Base-by-base conservation (phyloP, 1,139 yeast species). In the Kodamaea derodonti region DNA sequence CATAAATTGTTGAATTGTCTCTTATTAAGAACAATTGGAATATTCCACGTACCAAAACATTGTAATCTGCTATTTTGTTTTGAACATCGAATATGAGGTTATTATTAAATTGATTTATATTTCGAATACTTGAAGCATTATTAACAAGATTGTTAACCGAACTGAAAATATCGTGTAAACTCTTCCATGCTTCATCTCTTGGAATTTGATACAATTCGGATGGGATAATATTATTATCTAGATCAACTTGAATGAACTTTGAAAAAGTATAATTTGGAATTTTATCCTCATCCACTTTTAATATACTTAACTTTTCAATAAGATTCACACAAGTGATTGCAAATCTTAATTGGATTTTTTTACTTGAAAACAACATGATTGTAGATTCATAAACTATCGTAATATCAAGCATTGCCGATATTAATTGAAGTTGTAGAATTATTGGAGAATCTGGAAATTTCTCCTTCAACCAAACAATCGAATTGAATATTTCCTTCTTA, bases 211-310 rank as follows among this genome's bases (percentile, higher is more conserved):
- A 55, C 12, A 78, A 48, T 0, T 62, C 63, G 25, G 69, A 62
- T 1, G 81, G 80, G 11, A 87, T 84, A 31, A 77, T 70, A 38
- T 70, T 69, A 52, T 82, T 82, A 41, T 74, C 75, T 26, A 72
- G 57, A 39, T 75, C 72, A 31, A 63, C 58, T 27, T 82, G 81
- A 36, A 78, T 75, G 38, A 75, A 75, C 14, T 70, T 73, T 3
- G 69, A 63, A 30, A 64, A 54, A 27, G 70, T 60, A 5, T 64
- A 61, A 1, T 24, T 31, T 1, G 72, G 72, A 2, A 41, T 37
- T 18, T 18, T 18, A 9, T 7, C 6, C 12, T 43, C 27, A 9
- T 33, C 31, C 4, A 35, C 16, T 14, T 33, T 32, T 8, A 46
- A 32, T 2, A 36, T 36, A 11, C 35, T 37, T 16, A 47, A 22